phyloP scores from a whole-genome alignment of 768 basidiomycete genomes.

The Trametes gibbosa region DNA sequence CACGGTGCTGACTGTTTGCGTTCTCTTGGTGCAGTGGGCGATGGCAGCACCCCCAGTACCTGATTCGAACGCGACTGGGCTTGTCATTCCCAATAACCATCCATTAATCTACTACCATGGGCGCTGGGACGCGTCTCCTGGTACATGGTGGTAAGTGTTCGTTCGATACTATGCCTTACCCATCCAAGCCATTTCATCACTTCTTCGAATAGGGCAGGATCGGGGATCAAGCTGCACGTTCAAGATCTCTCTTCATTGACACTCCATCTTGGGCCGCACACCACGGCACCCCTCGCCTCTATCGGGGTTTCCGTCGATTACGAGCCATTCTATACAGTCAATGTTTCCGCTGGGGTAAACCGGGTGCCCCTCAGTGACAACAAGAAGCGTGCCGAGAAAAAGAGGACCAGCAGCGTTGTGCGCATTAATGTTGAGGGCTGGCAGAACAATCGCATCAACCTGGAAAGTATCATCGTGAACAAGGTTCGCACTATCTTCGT shows the following conservation, averaged over 20 bases:
- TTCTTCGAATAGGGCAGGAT: slow-evolving; percentile 43
- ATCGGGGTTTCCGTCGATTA: slow-evolving; percentile 50
- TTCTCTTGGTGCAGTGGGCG: not conserved
- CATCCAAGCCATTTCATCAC: not conserved
- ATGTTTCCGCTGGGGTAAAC: slow-evolving; percentile 47
- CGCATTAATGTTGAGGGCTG: slow-evolving; percentile 55
- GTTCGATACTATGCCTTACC: not conserved
- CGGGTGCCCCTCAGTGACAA: slow-evolving; percentile 35
- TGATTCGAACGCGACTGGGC: not conserved
- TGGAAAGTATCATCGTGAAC: slow-evolving; percentile 47
- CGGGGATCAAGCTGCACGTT: slow-evolving; percentile 51
- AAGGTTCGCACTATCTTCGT: slow-evolving; percentile 28
- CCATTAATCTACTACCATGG: slow-evolving; percentile 49
- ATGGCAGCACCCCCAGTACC: not conserved
- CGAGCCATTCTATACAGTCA: slow-evolving; percentile 43
- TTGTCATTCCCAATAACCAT: slow-evolving; percentile 34
- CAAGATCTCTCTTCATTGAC: slow-evolving; percentile 40
- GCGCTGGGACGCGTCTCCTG: slow-evolving; percentile 50
- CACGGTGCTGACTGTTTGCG: not conserved
- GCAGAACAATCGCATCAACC: slow-evolving; percentile 56
- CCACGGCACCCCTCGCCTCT: slow-evolving; percentile 44
- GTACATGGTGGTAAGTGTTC: slow-evolving; percentile 52
- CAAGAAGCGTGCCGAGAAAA: not conserved
- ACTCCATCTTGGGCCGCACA: slow-evolving; percentile 48
- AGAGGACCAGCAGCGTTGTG: slow-evolving; percentile 31